Base-by-base conservation (phyloP, 208 protist genomes). In the Acanthamoeba royreba region DNA sequence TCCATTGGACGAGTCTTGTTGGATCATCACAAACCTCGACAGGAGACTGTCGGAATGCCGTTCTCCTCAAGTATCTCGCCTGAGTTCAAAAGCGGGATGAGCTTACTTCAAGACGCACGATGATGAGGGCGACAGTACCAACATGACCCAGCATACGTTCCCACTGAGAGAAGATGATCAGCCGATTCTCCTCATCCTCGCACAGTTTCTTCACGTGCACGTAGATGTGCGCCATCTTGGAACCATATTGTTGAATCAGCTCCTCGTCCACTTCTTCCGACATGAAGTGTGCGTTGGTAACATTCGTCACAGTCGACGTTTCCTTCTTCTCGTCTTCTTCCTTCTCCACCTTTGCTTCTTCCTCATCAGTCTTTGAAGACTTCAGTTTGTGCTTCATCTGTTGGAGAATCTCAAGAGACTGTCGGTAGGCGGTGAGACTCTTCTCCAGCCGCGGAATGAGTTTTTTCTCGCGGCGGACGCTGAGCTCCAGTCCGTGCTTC, bases 141-240 rank as follows among this genome's bases (percentile, higher is more conserved):
- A 83, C 42, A 25, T 42, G 35, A 25, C 42, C n/a, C 72, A 83
- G 42, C 72, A 83, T 83, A 8, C 33, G 7, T 9, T 83, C 42
- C 72, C 55, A 93, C 66, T 90, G 86, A 7, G 49, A 89, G 33
- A 93, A 93, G 90, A 93, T 61, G 61, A 93, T 93, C 38, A 77
- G 4, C 22, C 61, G 43, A 35, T 49, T 83, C 22, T 49, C 35
- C 15, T 94, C 93, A 15, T 28, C 61, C 47, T 94, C 85, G 40
- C 15, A 69, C 19, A 88, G 31, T 55, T 94, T 19, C 69, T 94
- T 17, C 7, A 94, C 33, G 35, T 93, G 89, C 35, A 94, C 43
- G 40, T 69, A 93, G 22, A 94, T 8, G 40, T 58, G 45, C 35
- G 92, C 93, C 93, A 94, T 94, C 92, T 93, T 93, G 43, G 69